Conservation (phyloP, 2,329 filamentous ascomycete genomes). For the Beauveria rudraprayagi region DNA sequence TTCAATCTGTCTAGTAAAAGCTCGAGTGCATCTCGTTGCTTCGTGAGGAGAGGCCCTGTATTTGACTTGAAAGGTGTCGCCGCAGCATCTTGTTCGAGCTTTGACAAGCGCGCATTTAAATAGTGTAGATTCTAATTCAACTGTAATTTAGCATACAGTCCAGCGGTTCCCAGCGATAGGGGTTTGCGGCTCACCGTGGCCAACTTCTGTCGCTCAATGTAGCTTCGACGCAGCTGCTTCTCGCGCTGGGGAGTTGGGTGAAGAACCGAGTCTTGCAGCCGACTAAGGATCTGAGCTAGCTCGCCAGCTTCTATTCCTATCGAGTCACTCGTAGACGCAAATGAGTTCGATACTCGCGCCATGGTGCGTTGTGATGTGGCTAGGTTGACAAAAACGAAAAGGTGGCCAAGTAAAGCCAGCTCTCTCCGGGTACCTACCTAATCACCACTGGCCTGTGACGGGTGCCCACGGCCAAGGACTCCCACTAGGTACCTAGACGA, state of each 20-base stretch:
- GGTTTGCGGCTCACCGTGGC: conserved; percentile 28
- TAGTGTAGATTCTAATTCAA: conserved; percentile 56
- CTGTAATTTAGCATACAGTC: conserved; percentile 42
- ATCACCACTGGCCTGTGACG: conserved; percentile 4
- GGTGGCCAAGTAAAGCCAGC: not conserved
- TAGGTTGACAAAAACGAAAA: not conserved
- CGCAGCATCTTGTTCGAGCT: conserved; percentile 59
- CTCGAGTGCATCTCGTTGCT: conserved; percentile 59
- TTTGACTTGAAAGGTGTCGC: not conserved
- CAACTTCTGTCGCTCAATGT: conserved; percentile 50
- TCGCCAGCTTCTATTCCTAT: conserved; percentile 32
- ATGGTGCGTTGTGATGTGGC: conserved; percentile 1
- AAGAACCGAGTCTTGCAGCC: conserved; percentile 58
- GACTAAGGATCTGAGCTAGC: conserved; percentile 55
- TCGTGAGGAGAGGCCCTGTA: conserved; percentile 33
- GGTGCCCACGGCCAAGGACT: not conserved
- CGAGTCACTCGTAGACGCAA: not conserved
- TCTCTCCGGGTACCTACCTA: no score
- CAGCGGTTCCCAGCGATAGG: no score
- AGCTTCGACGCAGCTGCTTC: conserved; percentile 48
- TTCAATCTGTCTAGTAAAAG: conserved; percentile 56
- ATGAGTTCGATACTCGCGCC: not conserved
- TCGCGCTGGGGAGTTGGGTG: conserved; percentile 53
- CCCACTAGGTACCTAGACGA: not conserved
- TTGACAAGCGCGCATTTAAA: conserved; percentile 59